These are phyloP conservation scores for Rhododendron simsii DNA, from an alignment of 148 eudicot genomes.

Conservation along the genomic window DNA sequence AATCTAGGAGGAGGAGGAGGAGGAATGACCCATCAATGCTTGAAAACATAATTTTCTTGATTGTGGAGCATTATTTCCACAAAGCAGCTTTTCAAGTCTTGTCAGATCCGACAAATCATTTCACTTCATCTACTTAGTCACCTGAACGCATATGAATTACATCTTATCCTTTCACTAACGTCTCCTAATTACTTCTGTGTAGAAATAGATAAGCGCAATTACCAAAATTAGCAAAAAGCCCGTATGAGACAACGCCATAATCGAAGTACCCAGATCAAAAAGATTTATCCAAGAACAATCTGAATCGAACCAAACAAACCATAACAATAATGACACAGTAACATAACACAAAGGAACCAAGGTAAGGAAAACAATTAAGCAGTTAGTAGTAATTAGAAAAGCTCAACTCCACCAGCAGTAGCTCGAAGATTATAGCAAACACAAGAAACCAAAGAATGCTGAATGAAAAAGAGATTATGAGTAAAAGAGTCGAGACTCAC, in stretches of 20 bases:
- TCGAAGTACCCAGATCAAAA: slow-evolving; percentile 19
- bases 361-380: background rate
- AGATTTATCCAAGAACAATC: background rate
- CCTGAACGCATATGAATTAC: background rate
- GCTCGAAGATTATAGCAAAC: background rate
- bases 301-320: background rate
- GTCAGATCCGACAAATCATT: slow-evolving; percentile 1
- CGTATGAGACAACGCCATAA: slow-evolving; percentile 1
- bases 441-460: background rate
- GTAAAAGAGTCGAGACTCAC: slow-evolving; percentile 31
- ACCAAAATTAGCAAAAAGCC: background rate
- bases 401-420: background rate
- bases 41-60: background rate
- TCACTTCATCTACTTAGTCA: background rate
- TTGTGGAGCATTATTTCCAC: background rate
- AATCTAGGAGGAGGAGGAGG: background rate
- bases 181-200: background rate
- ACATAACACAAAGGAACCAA: background rate
- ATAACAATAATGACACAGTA: background rate
- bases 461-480: background rate
- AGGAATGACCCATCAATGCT: background rate
- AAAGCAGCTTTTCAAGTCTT: background rate
- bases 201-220: background rate
- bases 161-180: background rate
- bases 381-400: background rate